Conservation (phyloP, 768 basidiomycete genomes). For the Auricularia cornea region DNA sequence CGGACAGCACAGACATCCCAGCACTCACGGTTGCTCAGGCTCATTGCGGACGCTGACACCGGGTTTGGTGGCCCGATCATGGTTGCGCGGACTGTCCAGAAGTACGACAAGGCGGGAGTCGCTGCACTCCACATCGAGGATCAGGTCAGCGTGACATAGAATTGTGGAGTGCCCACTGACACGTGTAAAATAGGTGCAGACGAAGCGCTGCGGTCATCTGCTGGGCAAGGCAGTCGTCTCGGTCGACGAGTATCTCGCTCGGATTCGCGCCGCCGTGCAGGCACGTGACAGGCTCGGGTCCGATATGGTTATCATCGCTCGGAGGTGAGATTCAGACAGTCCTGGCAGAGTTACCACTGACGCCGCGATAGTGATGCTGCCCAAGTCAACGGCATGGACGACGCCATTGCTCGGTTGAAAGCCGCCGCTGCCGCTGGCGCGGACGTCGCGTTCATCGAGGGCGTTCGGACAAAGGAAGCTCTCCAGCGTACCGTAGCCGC, state of each 20-base stretch:
- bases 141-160: conserved; percentile 26
- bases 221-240: conserved; percentile 78
- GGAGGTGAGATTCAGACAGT: not conserved
- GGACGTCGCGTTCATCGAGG: conserved; percentile 77
- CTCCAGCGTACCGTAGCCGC: conserved; percentile 56
- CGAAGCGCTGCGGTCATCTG: conserved; percentile 72
- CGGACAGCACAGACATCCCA: not conserved
- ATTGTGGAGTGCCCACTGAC: not conserved
- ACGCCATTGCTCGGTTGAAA: conserved; percentile 56
- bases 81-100: conserved; percentile 66
- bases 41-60: conserved; percentile 76
- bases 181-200: conserved; percentile 39
- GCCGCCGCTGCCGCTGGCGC: conserved; percentile 67
- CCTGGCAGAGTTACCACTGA: conserved; percentile 19
- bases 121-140: conserved; percentile 76
- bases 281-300: conserved; percentile 68
- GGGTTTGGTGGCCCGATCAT: conserved; percentile 75
- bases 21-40: conserved; percentile 10
- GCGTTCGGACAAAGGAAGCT: conserved; percentile 60
- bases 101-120: conserved; percentile 61
- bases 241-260: conserved; percentile 63
- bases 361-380: conserved; percentile 58
- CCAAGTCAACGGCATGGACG: conserved; percentile 73
- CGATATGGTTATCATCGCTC: conserved; percentile 44
- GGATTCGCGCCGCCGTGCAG: conserved; percentile 68